Percentiles rank a stretch among this genome's conserved stretches.
Conservation (phyloP, 306 rosid genomes). For the Nissolia schottii region DNA sequence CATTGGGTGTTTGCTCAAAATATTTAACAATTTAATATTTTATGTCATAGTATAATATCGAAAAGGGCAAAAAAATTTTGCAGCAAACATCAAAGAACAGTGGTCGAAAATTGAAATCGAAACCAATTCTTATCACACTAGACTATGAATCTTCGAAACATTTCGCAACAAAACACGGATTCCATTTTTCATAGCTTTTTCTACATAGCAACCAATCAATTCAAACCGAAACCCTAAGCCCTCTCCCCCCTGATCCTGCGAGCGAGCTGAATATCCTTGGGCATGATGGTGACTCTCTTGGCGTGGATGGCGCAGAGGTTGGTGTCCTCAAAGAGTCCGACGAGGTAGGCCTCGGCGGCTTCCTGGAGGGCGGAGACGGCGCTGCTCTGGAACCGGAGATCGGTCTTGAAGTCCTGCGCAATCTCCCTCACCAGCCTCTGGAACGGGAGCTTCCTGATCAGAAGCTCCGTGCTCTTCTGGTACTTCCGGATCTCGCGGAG, state of each 20-base stretch:
- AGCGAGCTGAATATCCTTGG: conserved; percentile 65
- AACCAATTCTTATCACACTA: not conserved
- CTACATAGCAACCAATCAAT: not conserved
- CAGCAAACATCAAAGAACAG: too few relatives aligned
- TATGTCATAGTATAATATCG: too few relatives aligned
- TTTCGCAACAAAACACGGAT: not conserved
- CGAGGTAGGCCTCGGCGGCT: conserved; percentile 62
- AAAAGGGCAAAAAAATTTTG: too few relatives aligned
- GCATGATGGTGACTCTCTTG: conserved; percentile 71
- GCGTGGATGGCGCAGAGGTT: conserved; percentile 75
- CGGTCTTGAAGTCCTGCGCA: conserved; percentile 78
- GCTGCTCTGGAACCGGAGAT: conserved; percentile 63
- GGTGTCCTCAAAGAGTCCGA: conserved; percentile 59
- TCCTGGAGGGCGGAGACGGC: conserved; percentile 53
- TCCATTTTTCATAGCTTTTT: not conserved
- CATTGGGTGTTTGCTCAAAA: too few relatives aligned
- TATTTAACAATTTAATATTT: too few relatives aligned
- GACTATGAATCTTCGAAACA: not conserved
- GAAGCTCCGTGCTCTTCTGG: conserved; percentile 67
- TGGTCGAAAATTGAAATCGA: not conserved
- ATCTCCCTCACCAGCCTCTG: conserved; percentile 78
- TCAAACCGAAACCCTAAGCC: conserved; percentile 25
- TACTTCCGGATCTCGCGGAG: conserved; percentile 71
- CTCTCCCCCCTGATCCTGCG: conserved; percentile 64
- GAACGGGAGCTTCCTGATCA: conserved; percentile 67